Base-by-base conservation (phyloP, 2,329 filamentous ascomycete species). In the Didymella pinodella region DNA sequence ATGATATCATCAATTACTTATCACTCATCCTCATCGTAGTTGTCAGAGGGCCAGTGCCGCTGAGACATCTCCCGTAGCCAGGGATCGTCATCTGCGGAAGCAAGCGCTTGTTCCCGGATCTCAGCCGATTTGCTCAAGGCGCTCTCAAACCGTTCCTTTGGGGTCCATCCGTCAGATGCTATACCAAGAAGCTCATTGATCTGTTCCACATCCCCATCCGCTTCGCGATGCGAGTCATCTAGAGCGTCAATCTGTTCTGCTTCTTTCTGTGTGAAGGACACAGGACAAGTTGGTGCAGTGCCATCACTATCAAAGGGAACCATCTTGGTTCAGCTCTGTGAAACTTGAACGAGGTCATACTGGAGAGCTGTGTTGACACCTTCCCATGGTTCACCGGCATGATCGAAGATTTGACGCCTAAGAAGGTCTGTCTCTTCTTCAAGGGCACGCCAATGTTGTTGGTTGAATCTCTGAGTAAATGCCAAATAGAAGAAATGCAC, bases 401-500 rank as follows among this genome's bases (percentile, higher is more conserved):
- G 44, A 25, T 64, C 28, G 40, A 65, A 71, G n/a, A 68, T 54
- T 26, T 65, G 65, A 16, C 64, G 66, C 45, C 57, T 67, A 16
- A 73, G 60, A 16, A 71, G 46, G 44, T 52, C 60, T 48, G 54
- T 40, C 4, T 68, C 61, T 47, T 67, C 25, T 48, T 64, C 47
- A n/a, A 75, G 59, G 6, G 70, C 68, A 25, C 59, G 34, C 59
- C 62, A 71, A 58, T 76, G 72, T 31, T 36, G 45, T 26, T 65
- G 32, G 43, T 75, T 74, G 43, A 69, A 26, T 46, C 62, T 48
- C 38, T 62, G 59, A 8, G 71, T 70, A 29, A 66, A 66, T 5
- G 62, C 68, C n/a, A 75, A 49, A 36, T 76, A 75, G 38, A 65
- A 73, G 57, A 68, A 75, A 31, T 75, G 72, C 25, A 73, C 34